These are phyloP conservation scores for Saccharomycopsis sp. DNA, from an alignment of 805 yeast genomes.

Conservation along the genomic window DNA sequence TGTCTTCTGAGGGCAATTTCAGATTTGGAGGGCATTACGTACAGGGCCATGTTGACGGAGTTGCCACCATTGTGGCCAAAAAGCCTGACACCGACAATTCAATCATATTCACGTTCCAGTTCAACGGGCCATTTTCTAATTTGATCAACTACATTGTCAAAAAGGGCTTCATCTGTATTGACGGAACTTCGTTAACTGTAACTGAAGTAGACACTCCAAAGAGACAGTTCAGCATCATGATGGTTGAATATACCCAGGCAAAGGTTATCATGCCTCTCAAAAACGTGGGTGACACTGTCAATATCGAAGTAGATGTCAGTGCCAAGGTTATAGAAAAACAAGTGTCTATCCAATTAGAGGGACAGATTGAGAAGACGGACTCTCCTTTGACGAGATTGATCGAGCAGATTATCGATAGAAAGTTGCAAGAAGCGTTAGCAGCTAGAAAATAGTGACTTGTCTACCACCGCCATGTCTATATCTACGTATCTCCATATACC, in stretches of 20 bases:
- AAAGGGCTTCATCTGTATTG: constrained; percentile 89
- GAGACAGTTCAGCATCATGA: constrained; percentile 70
- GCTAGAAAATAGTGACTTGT: background rate
- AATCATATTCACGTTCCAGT: constrained; percentile 62
- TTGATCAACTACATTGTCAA: constrained; percentile 71
- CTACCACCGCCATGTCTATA: background rate
- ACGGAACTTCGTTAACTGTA: constrained; percentile 89
- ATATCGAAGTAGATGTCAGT: constrained; percentile 90
- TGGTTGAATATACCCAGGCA: constrained; percentile 85
- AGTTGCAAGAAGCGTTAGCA: constrained; percentile 25
- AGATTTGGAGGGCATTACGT: constrained; percentile 97
- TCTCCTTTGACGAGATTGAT: constrained; percentile 48
- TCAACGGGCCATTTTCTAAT: constrained; percentile 25
- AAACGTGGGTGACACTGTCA: constrained; percentile 56
- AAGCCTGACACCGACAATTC: constrained; percentile 69
- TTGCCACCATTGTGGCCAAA: constrained; percentile 54
- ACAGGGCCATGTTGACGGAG: constrained; percentile 95
- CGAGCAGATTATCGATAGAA: constrained; percentile 39
- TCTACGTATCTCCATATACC: background rate
- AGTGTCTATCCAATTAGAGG: constrained; percentile 49
- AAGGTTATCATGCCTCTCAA: constrained; percentile 71
- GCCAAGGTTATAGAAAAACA: constrained; percentile 91
- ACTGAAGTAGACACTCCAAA: constrained; percentile 61
- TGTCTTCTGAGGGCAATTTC: constrained; percentile 40
- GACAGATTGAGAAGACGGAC: constrained; percentile 43